A percentile compares a stretch with the other conserved stretches of the same genome.
phyloP scores from a whole-genome alignment of 2,329 filamentous ascomycete genomes.

The Penicillium sp. region DNA sequence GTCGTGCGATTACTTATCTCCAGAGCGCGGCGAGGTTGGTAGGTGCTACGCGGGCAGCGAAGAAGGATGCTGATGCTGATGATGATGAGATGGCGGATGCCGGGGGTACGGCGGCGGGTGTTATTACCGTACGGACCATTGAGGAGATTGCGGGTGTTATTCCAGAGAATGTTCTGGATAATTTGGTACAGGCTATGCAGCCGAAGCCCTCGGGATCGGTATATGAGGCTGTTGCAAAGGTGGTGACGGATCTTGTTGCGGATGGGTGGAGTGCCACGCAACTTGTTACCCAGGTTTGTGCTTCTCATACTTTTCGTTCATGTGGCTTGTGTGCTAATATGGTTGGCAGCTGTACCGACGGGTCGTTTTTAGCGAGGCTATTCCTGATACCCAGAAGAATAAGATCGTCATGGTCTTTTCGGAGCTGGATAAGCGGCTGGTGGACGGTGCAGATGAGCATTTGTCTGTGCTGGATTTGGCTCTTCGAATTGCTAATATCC shows the following conservation, averaged over 20 bases:
- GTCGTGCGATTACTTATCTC: slow-evolving; percentile 94
- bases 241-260: slow-evolving; percentile 87
- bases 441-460: slow-evolving; percentile 95
- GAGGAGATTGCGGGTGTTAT: slow-evolving; percentile 98
- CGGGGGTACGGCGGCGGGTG: slow-evolving; percentile 49
- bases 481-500: slow-evolving; percentile 74
- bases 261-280: slow-evolving; percentile 97
- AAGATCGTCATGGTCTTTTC: slow-evolving; percentile 87
- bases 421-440: slow-evolving; percentile 88
- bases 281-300: slow-evolving; percentile 72
- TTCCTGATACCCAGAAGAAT: slow-evolving; percentile 85
- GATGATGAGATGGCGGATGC: slow-evolving; percentile 64
- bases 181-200: slow-evolving; percentile 73
- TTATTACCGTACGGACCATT: slow-evolving; percentile 75
- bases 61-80: slow-evolving; percentile 50
- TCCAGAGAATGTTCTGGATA: slow-evolving; percentile 70
- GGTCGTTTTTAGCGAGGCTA: slow-evolving; percentile 79
- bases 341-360: slow-evolving; percentile 63
- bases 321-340: slow-evolving; percentile 8
- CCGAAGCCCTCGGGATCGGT: slow-evolving; percentile 64
- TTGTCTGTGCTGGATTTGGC: slow-evolving; percentile 83
- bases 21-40: slow-evolving; percentile 92
- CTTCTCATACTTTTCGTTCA: neutral
- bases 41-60: slow-evolving; percentile 57
- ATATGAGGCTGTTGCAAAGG: slow-evolving; percentile 73